Evolutionary conservation across 768 basidiomycete species (phyloP).

Genomic region (Multifurca ochricompacta): DNA sequence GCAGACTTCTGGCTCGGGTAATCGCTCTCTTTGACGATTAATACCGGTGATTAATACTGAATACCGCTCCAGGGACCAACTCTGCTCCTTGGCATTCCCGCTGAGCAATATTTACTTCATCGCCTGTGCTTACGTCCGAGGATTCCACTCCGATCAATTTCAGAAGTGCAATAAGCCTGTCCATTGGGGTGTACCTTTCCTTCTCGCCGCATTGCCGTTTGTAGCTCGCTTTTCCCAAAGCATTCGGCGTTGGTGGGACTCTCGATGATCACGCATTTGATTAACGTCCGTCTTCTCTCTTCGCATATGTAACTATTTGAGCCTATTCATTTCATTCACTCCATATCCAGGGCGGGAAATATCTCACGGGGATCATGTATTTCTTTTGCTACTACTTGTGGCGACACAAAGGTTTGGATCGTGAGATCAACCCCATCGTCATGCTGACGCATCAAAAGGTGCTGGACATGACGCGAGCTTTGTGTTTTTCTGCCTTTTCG

Average conservation of each 20-base stretch:
- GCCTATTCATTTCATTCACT: background rate
- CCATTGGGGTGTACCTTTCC: slow-evolving; percentile 54
- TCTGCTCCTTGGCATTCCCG: slow-evolving; percentile 72
- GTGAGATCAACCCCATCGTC: background rate
- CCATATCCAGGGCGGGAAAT: slow-evolving; percentile 70
- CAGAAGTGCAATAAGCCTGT: slow-evolving; percentile 38
- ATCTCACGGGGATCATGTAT: slow-evolving; percentile 55
- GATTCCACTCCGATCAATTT: slow-evolving; percentile 43
- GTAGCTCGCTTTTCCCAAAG: slow-evolving; percentile 78
- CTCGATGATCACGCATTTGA: slow-evolving; percentile 65
- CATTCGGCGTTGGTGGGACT: slow-evolving; percentile 80
- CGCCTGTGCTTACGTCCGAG: slow-evolving; percentile 59
- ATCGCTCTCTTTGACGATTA: slow-evolving; percentile 20
- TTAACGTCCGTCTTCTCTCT: slow-evolving; percentile 56
- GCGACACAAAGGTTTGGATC: slow-evolving; percentile 50
- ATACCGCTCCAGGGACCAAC: slow-evolving; percentile 52
- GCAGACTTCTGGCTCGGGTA: slow-evolving; percentile 88
- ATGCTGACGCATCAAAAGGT: slow-evolving; percentile 23
- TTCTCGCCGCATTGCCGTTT: slow-evolving; percentile 59
- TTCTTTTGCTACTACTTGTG: slow-evolving; percentile 70
- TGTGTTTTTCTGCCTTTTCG: slow-evolving; percentile 60
- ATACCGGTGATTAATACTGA: background rate
- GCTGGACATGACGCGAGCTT: slow-evolving; percentile 42
- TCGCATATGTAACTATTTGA: background rate
- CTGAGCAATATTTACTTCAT: slow-evolving; percentile 67